Conservation (phyloP, 169 alveolate genomes). For the Sarcocystis neurona region DNA sequence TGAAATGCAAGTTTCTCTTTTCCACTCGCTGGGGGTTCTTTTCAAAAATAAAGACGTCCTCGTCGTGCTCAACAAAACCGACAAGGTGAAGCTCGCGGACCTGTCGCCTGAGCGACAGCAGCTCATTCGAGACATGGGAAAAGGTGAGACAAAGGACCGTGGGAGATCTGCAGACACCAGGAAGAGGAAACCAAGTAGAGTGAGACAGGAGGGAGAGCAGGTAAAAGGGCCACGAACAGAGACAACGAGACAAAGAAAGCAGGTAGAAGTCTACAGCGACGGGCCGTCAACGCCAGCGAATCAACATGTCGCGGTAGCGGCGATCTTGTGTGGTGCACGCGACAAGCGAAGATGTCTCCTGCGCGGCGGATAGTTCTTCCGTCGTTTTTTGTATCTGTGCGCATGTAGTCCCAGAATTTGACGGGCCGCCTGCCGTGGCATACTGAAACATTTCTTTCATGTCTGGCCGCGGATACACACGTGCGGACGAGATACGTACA, state of each 20-base stretch:
- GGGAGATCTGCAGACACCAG: neutral
- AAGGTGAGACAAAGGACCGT: conserved; percentile 67
- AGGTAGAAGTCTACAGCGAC: too few relatives aligned
- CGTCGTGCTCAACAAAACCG: conserved; percentile 94
- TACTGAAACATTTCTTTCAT: too few relatives aligned
- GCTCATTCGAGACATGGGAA: conserved; percentile 76
- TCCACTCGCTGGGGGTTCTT: conserved; percentile 92
- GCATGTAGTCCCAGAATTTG: too few relatives aligned
- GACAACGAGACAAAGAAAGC: neutral
- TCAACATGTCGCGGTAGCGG: too few relatives aligned
- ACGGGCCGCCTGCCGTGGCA: too few relatives aligned
- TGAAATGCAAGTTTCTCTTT: conserved; percentile 90
- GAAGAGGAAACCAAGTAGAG: neutral
- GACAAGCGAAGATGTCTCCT: too few relatives aligned
- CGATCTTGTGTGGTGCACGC: too few relatives aligned
- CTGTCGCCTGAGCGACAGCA: conserved; percentile 80
- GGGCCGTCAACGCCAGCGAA: too few relatives aligned
- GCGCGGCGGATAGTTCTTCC: too few relatives aligned
- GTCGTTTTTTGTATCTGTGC: too few relatives aligned
- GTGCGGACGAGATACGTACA: too few relatives aligned
- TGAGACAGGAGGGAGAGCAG: neutral
- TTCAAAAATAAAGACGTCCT: conserved; percentile 94
- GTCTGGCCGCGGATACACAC: too few relatives aligned
- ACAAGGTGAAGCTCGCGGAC: conserved; percentile 83
- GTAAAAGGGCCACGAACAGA: neutral